A percentile compares a stretch with the other conserved stretches of the same genome.
Conservation (phyloP, 2,329 filamentous ascomycete genomes). For the Neofusicoccum laricinum region DNA sequence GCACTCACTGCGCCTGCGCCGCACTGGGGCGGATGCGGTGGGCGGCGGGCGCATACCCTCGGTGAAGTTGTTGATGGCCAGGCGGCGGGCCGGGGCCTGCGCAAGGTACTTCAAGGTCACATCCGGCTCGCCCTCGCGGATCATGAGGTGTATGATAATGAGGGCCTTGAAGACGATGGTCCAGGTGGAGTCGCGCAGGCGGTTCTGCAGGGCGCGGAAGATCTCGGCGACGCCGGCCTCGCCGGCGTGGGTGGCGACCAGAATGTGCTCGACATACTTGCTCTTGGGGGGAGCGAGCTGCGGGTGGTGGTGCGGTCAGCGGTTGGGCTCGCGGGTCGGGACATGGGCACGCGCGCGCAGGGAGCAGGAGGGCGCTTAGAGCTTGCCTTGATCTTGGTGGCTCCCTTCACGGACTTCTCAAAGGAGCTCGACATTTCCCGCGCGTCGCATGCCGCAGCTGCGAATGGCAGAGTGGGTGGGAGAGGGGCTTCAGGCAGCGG, state of each 20-base stretch:
- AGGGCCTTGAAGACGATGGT: slow-evolving; percentile 98
- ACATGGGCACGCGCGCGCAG: background rate
- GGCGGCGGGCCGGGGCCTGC: slow-evolving; percentile 69
- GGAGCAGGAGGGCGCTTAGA: slow-evolving; percentile 9
- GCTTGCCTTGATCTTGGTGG: slow-evolving; percentile 89
- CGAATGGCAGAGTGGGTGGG: background rate
- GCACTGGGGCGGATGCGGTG: background rate
- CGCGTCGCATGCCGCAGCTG: slow-evolving; percentile 18
- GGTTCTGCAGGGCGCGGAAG: slow-evolving; percentile 84
- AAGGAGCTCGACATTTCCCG: slow-evolving; percentile 76
- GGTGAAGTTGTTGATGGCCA: slow-evolving; percentile 87
- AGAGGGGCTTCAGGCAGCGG: background rate
- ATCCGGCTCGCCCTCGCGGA: slow-evolving; percentile 87
- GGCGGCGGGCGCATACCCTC: slow-evolving; percentile 64
- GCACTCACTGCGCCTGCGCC: background rate
- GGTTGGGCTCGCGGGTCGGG: slow-evolving; percentile 18
- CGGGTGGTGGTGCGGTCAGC: slow-evolving; percentile 21
- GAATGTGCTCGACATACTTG: slow-evolving; percentile 98
- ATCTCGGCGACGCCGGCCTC: slow-evolving; percentile 95
- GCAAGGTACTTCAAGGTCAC: slow-evolving; percentile 83
- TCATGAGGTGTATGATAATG: slow-evolving; percentile 96
- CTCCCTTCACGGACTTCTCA: slow-evolving; percentile 98
- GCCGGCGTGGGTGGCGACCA: slow-evolving; percentile 89
- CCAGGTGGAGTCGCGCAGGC: slow-evolving; percentile 94
- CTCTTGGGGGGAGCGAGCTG: slow-evolving; percentile 95